These are phyloP conservation scores for Diplogelasinospora grovesii DNA, from an alignment of 495 filamentous ascomycete species.

Conservation along the genomic window DNA sequence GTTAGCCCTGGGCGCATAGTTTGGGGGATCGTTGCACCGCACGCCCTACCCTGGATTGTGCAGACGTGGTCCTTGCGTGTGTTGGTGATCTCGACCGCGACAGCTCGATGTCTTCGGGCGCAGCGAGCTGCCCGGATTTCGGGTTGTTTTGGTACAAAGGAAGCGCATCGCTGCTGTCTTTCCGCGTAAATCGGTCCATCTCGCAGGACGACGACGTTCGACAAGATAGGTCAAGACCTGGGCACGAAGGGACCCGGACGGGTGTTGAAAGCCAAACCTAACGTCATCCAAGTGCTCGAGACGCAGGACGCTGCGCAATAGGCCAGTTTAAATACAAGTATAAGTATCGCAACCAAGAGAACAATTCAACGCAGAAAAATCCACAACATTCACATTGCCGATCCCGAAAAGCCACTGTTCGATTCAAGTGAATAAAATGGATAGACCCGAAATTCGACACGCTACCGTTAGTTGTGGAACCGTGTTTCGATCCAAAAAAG, in stretches of 20 bases:
- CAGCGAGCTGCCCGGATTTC: constrained; percentile 10
- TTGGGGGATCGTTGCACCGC: too few species aligned
- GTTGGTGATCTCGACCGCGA: constrained; percentile 29
- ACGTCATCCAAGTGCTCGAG: constrained; percentile 18
- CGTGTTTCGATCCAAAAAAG: constrained; percentile 18
- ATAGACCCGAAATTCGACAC: constrained; percentile 11
- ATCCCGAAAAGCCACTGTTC: too few species aligned
- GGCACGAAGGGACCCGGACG: constrained; percentile 20
- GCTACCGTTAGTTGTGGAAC: constrained; percentile 20
- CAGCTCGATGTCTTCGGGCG: constrained; percentile 18
- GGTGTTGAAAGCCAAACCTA: constrained; percentile 13
- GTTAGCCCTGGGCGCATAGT: constrained; percentile 9
- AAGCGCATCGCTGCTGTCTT: constrained; percentile 29
- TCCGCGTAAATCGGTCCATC: constrained; percentile 26
- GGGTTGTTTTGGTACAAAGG: constrained; percentile 25
- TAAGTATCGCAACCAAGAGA: too few species aligned
- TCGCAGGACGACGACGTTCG: not conserved
- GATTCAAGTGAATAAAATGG: constrained; percentile 8
- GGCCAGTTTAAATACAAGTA: too few species aligned
- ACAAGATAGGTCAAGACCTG: constrained; percentile 3
- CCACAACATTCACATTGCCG: too few species aligned
- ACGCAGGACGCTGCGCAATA: not conserved
- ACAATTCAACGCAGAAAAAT: too few species aligned
- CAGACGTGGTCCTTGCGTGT: constrained; percentile 36
- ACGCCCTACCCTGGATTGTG: constrained; percentile 38